Base-by-base conservation (phyloP, 1,284 basidiomycete genomes). In the Thecaphora frezii region DNA sequence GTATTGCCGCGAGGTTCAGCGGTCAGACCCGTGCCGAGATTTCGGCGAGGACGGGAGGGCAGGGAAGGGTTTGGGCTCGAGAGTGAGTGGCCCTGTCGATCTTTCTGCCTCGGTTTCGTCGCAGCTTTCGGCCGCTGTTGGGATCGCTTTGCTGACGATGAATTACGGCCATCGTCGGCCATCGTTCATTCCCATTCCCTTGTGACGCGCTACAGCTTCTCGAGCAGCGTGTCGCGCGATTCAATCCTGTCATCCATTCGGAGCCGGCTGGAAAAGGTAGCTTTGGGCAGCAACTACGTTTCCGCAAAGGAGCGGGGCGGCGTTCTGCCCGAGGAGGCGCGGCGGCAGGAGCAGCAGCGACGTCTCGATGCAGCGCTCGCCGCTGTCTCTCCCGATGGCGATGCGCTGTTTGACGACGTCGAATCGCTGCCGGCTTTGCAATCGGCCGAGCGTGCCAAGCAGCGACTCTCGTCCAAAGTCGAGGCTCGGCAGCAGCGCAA, bases 311-410 rank as follows among this genome's bases (percentile, higher is more conserved):
- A 71, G 48, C 63, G 68, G 18, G 69, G 69, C 24, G 73, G 73
- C 22, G 37, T 74, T 9, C 56, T 76, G 2, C 73, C 71, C 1
- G 66, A 70, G 26, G 73, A 76, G 37, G 54, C 59, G 37, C 40
- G 46, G 18, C 54, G 49, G 22, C 56, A 60, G 22, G 67, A 69
- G 18, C 56, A 37, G 22, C 69, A 71, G 41, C 52, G 60, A 19
- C 60, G 54, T 5, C 58, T 68, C 12, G 69, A 74, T 18, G 57
- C 66, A 8, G 64, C 71, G 39, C 54, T 72, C 47, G 73, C 62
- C 7, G 44, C 73, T 10, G 58, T 70, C 39, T 64, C 67, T 1
- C 64, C 71, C 9, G 72, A 73, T 44, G 73, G 73, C n/a, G 65
- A 46, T 5, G 58, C 72, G 18, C 51, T 76, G 4, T 62, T 76